phyloP scores from a whole-genome alignment of 2,329 filamentous ascomycete species.

The Venturia asperata region DNA sequence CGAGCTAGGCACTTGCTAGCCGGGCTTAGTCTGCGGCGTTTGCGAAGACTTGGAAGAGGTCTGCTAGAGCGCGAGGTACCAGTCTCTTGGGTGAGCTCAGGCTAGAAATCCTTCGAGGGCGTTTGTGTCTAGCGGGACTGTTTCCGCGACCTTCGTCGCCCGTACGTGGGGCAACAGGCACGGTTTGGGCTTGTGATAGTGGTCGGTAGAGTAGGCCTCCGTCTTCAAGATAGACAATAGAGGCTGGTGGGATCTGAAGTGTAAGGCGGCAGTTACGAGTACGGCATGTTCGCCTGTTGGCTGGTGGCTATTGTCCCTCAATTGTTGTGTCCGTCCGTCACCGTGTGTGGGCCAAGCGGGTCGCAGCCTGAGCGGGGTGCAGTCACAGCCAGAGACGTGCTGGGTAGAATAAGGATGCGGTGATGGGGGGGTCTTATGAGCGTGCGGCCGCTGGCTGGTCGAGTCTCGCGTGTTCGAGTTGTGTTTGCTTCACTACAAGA shows the following conservation, averaged over 20 bases:
- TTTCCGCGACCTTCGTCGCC: constrained; percentile 12
- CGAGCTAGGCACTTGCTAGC: constrained; percentile 5
- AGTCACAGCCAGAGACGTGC: not conserved
- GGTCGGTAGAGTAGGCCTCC: not conserved
- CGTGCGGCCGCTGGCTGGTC: not conserved
- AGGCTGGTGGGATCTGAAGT: not conserved
- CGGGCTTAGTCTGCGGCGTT: not conserved
- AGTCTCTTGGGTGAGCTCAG: not conserved
- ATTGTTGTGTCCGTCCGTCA: constrained; percentile 9
- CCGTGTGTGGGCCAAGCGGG: constrained; percentile 1
- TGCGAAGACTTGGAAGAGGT: not conserved
- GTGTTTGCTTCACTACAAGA: no score
- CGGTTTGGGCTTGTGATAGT: not conserved
- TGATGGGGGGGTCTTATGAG: not conserved
- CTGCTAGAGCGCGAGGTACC: not conserved
- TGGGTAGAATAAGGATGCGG: not conserved
- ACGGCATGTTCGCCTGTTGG: not conserved
- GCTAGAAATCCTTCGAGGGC: not conserved
- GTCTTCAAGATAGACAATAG: not conserved
- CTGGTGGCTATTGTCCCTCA: not conserved
- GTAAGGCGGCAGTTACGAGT: not conserved
- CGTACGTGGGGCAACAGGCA: not conserved
- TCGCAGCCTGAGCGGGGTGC: not conserved
- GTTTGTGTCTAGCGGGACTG: not conserved
- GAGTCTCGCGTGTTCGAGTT: not conserved